Base-by-base conservation (phyloP, 495 filamentous ascomycete species). In the Clavariopsis aquatica region DNA sequence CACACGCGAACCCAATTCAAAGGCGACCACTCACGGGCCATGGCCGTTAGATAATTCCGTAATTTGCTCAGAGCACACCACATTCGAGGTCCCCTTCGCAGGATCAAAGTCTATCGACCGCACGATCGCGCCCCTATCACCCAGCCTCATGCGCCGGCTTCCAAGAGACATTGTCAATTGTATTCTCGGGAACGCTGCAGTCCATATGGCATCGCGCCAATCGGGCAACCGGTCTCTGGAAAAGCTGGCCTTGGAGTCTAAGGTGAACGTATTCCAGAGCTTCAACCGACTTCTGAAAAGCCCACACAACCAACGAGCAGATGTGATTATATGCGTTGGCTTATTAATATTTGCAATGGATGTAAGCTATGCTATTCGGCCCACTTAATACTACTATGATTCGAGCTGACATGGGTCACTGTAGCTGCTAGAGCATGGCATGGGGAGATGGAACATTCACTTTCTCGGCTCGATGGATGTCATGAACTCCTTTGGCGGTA, bases 121-220 rank as follows among this genome's bases (percentile, higher is more conserved):
- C 13, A 17, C 47, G 15, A 66, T 66, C 27, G 57, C 63, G 28
- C 49, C 63, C n/a, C 49, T 66, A 8, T 55, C 63, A 20, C 8
- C 13, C 2, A 57, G 56, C 1, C 31, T 41, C 6, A 53, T 59
- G 10, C 22, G 54, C 12, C 54, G 36, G 20, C 41, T 66, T 7
- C 63, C 63, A 10, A 53, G 51, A 27, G 56, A 52, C 47, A 54
- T 60, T 1, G 56, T 66, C 6, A 60, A 66, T 45, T 60, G 63
- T 47, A 56, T 66, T 23, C 51, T 66, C 17, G 63, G 56, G 0
- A 56, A 52, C 24, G 63, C 63, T 24, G 63, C 57, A 8, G 63
- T 66, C 17, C 63, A 66, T 60, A 66, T 66, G 63, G 63, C 63
- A 34, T 60, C 57, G 17, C 56, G 63, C 15, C 56, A 66, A 12